Evolutionary conservation across 108 stramenopile genomes (phyloP), one percentile per base, ranked within the genome.

Genomic region (Nitzschia sp.): DNA sequence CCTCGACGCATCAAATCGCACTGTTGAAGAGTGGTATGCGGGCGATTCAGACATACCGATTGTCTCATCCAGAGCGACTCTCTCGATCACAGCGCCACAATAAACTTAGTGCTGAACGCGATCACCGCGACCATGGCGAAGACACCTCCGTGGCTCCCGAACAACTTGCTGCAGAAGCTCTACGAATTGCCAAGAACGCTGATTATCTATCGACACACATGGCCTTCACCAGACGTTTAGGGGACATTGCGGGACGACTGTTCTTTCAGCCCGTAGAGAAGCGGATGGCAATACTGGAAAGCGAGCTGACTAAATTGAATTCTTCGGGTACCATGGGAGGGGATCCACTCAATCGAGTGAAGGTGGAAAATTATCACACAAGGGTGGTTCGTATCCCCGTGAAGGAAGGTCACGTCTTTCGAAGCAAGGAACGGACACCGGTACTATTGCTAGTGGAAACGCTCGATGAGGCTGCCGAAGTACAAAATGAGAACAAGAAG

Each of bases 401-500:
- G 13, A 84, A 69, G 33, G 94, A 95, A 81, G 94, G 94, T 2
- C 90, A 91, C 68, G 94, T 95, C 0, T 95, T 95, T 71, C 80
- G 94, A 56, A 92, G 91, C 64, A 95, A 95, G 45, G 94, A 88
- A 65, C 76, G 94, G 19, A 95, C 94, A 30, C 94, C 94, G 8
- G 88, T 95, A 0, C 75, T 95, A 21, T 55, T 95, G 16, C 67
- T 91, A 16, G 73, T 85, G 33, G 94, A 95, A 66, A 53, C 86
- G 5, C 26, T 86, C 28, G 77, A 64, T 41, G 85, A 83, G 44
- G 73, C 55, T 21, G 71, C 30, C n/a, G 59, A 57, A 48, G 30
- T 47, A 3, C 59, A 55, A 53, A 23, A 35, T 19, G 53, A 36
- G 2, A 16, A n/a, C 35, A 55, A 34, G 63, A 21, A 23, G 38